Evolutionary conservation across 2,329 filamentous ascomycete genomes (phyloP), one percentile per base, ranked within the genome.

Genomic region (Penicillium paneum): DNA sequence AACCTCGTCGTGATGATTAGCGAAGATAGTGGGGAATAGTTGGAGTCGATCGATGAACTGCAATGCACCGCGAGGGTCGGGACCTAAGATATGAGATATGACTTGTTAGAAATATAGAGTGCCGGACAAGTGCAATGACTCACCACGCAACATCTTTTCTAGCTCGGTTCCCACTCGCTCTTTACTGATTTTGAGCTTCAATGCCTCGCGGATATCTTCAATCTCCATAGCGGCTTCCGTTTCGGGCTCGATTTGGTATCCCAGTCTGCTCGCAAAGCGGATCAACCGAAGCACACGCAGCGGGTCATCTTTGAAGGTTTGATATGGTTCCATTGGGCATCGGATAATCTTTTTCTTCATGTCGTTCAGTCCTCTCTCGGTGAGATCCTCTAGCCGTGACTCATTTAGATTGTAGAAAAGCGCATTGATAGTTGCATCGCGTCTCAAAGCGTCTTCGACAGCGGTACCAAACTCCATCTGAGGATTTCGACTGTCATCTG

Each of bases 291-390:
- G 76, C 3, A 97, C 89, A 17, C 94, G 83, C 24, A 99, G 78
- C 12, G 94, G 94, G 67, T 97, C 93, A 68, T 97, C 93, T 71
- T 87, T 91, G 75, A 99, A 97, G 0, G 93, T 99, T 69, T 96
- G 89, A 49, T 90, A 86, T 24, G 93, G 92, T 49, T 91, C 88
- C 39, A 97, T 75, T 0, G 93, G 93, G 3, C 94, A 97, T 50
- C 88, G 83, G 60, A 99, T 91, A 46, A 92, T 77, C 57, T 83
- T 83, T 2, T 79, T 76, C 32, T 80, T 71, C 83, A 97, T 84
- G 67, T 97, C 93, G 8, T 81, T 69, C 34, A 95, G 76, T 0
- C 94, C 93, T 36, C 72, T 75, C 8, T 82, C 82, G 0, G 91
- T 95, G 57, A 95, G 88, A 70, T 99, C 94, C 71, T 97, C 93